A percentile compares a stretch with the other conserved stretches of the same genome.
These are phyloP conservation scores for Dichotomopilus funicola DNA, from an alignment of 2,329 filamentous ascomycete species.

Conservation along the genomic window DNA sequence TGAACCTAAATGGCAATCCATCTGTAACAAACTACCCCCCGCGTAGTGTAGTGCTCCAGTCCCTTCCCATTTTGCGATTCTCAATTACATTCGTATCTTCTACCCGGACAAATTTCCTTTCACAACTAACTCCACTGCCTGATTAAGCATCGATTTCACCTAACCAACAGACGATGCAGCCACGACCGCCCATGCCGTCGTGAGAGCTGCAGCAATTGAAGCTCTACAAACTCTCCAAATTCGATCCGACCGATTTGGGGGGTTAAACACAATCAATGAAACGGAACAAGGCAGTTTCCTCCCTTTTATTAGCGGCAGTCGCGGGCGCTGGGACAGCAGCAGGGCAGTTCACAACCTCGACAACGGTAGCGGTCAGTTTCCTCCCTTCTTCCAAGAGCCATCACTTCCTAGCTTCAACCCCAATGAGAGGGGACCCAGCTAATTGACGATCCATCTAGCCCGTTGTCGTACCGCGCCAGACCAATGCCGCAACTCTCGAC, in stretches of 20 bases:
- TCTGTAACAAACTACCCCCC: no score
- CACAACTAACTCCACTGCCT: no score
- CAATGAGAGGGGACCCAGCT: not conserved
- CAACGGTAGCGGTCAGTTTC: not conserved
- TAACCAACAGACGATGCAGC: not conserved
- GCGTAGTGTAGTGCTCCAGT: no score
- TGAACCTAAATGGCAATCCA: no score
- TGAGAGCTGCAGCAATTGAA: not conserved
- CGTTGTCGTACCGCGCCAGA: not conserved
- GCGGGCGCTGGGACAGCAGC: conserved; percentile 2
- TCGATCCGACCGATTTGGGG: not conserved
- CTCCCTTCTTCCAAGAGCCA: no score
- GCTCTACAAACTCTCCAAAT: not conserved
- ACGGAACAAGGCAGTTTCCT: conserved; percentile 3
- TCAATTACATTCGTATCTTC: no score
- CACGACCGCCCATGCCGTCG: not conserved
- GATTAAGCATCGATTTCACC: not conserved
- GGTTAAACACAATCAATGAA: conserved; percentile 8
- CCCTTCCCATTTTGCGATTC: no score
- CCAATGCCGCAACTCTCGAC: not conserved
- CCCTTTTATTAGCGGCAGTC: conserved; percentile 5
- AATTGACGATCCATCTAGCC: not conserved
- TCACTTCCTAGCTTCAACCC: not conserved
- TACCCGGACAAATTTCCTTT: no score
- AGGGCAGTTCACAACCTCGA: conserved; percentile 5